Conservation (phyloP, 2,329 filamentous ascomycete species). For the Lachnellula subtilissima region DNA sequence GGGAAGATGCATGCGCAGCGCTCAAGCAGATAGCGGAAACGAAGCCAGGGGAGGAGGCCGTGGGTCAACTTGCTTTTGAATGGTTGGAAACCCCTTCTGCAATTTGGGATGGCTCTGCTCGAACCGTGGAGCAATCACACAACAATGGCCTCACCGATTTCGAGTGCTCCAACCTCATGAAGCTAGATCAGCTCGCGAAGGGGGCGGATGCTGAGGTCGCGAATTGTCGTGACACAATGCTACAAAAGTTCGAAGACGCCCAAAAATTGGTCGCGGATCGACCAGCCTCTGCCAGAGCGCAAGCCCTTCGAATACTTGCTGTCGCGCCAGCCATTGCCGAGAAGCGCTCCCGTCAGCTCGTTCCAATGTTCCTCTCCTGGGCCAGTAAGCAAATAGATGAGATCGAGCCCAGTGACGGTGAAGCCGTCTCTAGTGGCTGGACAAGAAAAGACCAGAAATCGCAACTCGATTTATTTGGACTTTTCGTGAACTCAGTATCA, state of each 20-base stretch:
- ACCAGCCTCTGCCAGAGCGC: constrained; percentile 59
- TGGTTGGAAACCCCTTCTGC: constrained; percentile 65
- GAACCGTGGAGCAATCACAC: constrained; percentile 33
- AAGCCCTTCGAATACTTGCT: constrained; percentile 74
- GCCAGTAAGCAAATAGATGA: constrained; percentile 45
- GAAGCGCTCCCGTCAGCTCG: constrained; percentile 75
- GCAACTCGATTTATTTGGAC: constrained; percentile 73
- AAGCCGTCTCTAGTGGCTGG: constrained; percentile 50
- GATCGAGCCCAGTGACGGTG: constrained; percentile 25
- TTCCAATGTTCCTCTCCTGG: constrained; percentile 84
- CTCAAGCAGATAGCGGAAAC: constrained; percentile 70
- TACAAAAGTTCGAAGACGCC: constrained; percentile 57
- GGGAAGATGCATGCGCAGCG: constrained; percentile 76
- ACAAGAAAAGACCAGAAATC: constrained; percentile 76
- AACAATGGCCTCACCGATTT: constrained; percentile 62
- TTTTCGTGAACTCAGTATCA: constrained; percentile 82
- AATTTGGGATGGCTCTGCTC: constrained; percentile 44
- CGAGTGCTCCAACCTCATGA: constrained; percentile 72
- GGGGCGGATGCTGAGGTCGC: constrained; percentile 49
- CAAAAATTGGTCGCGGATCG: constrained; percentile 51
- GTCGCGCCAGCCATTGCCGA: constrained; percentile 74
- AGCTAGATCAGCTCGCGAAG: constrained; percentile 49
- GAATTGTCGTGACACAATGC: constrained; percentile 53
- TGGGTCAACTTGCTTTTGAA: constrained; percentile 68
- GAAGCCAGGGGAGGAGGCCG: constrained; percentile 65